Conservation (phyloP, 768 basidiomycete genomes). For the Mrakia hoshinonis region DNA sequence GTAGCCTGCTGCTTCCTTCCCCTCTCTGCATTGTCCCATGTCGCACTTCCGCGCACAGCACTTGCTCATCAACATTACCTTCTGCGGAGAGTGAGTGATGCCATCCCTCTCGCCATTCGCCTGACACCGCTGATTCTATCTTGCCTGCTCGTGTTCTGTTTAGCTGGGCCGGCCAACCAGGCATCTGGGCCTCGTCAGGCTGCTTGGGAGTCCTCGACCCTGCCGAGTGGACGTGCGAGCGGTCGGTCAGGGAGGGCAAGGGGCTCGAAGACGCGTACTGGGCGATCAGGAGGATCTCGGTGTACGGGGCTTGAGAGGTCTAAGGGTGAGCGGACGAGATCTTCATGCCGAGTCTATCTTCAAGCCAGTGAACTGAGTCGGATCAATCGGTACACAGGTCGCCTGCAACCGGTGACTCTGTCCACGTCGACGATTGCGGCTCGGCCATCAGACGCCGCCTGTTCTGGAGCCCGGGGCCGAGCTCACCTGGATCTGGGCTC, state of each 20-base stretch:
- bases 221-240: conserved; percentile 18
- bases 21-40: background rate
- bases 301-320: background rate
- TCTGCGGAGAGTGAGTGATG: background rate
- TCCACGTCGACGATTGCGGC: too few species aligned
- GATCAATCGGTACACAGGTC: too few species aligned
- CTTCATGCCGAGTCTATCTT: background rate
- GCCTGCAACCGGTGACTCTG: too few species aligned
- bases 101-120: background rate
- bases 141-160: too few species aligned
- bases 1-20: conserved; percentile 15
- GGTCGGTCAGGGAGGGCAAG: conserved; percentile 8
- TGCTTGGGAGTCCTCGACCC: conserved; percentile 12
- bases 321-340: background rate
- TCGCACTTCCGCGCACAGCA: conserved; percentile 22
- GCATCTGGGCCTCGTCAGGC: conserved; percentile 15
- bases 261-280: conserved; percentile 14
- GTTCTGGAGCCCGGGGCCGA: too few species aligned
- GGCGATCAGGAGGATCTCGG: conserved; percentile 9
- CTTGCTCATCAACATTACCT: conserved; percentile 10
- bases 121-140: background rate
- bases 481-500: too few species aligned
- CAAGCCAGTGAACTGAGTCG: too few species aligned
- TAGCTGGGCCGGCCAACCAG: conserved; percentile 18
- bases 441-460: too few species aligned